phyloP scores from a whole-genome alignment of 176 grass and related monocot species.

The Phragmites australis region DNA sequence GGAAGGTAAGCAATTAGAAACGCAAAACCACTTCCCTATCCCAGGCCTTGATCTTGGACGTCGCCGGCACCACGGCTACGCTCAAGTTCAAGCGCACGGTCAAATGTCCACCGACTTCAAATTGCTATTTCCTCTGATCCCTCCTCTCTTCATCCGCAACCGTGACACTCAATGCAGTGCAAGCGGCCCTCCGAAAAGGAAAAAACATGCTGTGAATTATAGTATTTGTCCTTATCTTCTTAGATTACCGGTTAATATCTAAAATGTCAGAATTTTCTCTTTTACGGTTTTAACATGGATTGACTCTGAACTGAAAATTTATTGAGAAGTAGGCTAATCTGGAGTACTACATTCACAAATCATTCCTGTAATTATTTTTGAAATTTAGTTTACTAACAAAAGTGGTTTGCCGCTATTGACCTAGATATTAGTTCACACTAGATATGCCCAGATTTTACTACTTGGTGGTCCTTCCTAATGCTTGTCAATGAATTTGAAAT shows the following conservation, averaged over 20 bases:
- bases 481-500: neutral
- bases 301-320: neutral
- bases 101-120: too few relatives aligned
- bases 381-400: neutral
- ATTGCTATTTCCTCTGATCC: too few relatives aligned
- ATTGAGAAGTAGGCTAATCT: neutral
- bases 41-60: too few relatives aligned
- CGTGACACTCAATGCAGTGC: neutral
- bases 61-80: too few relatives aligned
- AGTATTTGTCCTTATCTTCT: neutral
- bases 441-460: conserved; percentile 2
- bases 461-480: neutral
- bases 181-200: neutral
- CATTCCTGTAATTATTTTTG: neutral
- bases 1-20: too few relatives aligned
- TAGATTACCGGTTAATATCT: neutral
- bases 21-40: too few relatives aligned
- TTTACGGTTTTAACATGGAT: neutral
- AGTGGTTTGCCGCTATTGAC: neutral
- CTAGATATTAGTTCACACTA: neutral
- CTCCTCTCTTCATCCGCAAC: too few relatives aligned
- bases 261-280: neutral
- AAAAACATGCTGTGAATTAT: neutral
- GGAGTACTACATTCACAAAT: neutral
- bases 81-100: too few relatives aligned